phyloP scores from a whole-genome alignment of 2,329 filamentous ascomycete genomes.

The Aspergillus aculeatinus region DNA sequence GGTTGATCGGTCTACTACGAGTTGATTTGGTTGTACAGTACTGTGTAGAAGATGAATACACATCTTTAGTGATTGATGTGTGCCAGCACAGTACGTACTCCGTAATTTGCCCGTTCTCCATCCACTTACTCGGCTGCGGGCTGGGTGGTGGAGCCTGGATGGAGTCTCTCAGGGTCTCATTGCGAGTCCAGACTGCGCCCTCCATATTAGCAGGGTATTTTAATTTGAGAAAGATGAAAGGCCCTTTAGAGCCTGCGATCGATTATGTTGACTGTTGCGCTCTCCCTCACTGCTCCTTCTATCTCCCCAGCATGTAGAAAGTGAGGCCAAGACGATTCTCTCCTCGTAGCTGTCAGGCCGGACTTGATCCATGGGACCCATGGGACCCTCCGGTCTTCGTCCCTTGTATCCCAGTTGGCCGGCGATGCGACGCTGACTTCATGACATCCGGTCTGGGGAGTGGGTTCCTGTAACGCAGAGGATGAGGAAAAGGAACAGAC shows the following conservation, averaged over 20 bases:
- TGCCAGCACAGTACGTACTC: too few relatives aligned
- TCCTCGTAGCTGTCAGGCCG: background rate
- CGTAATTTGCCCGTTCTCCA: background rate
- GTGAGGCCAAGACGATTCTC: too few relatives aligned
- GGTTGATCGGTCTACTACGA: too few relatives aligned
- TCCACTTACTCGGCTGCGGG: background rate
- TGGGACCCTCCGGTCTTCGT: background rate
- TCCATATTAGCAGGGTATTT: too few relatives aligned
- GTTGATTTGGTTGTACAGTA: too few relatives aligned
- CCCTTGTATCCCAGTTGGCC: background rate
- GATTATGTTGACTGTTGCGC: background rate
- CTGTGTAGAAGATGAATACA: too few relatives aligned
- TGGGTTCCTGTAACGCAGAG: background rate
- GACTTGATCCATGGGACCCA: background rate
- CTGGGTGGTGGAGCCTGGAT: background rate
- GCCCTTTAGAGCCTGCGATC: background rate
- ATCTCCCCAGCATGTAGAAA: too few relatives aligned
- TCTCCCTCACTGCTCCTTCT: background rate
- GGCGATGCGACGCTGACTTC: background rate
- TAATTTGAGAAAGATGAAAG: too few relatives aligned
- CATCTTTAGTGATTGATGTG: too few relatives aligned
- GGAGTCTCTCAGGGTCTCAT: background rate
- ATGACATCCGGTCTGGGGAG: background rate
- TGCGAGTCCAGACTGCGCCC: too few relatives aligned
- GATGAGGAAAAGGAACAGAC: background rate